Percentiles rank a stretch among this genome's conserved stretches.
These are phyloP conservation scores for Cicer arietinum DNA, from an alignment of 306 rosid species.

Conservation along the genomic window DNA sequence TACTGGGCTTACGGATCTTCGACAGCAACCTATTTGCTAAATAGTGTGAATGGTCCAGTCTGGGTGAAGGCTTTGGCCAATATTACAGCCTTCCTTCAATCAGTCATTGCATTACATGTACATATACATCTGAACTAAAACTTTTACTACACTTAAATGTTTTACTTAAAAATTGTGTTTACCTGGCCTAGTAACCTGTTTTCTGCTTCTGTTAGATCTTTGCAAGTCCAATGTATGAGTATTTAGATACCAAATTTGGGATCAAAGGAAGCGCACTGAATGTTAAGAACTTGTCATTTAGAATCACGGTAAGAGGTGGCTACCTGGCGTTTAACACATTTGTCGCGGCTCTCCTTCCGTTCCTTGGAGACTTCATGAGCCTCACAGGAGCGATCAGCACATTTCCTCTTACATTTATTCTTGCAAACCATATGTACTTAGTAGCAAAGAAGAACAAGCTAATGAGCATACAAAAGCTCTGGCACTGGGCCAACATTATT, in stretches of 20 bases:
- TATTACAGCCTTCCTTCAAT: constrained; percentile 79
- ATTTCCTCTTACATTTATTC: constrained; percentile 92
- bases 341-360: constrained; percentile 80
- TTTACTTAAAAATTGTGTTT: constrained; percentile 8
- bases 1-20: constrained; percentile 93
- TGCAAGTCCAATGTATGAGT: constrained; percentile 98
- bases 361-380: constrained; percentile 98
- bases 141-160: constrained; percentile 9
- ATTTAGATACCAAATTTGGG: constrained; percentile 73
- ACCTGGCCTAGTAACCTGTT: constrained; percentile 17
- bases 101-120: constrained; percentile 90
- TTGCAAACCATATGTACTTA: constrained; percentile 91
- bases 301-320: constrained; percentile 77
- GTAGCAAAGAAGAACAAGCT: constrained; percentile 74
- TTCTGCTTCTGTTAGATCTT: constrained; percentile 61
- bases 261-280: constrained; percentile 74
- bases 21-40: constrained; percentile 75
- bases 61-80: constrained; percentile 82
- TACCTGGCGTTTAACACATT: constrained; percentile 73
- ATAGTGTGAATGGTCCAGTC: constrained; percentile 71
- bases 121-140: constrained; percentile 34
- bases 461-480: constrained; percentile 51
- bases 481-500: constrained; percentile 87
- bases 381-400: constrained; percentile 95
- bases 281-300: constrained; percentile 60